Percentiles rank a stretch among this genome's conserved stretches.
Evolutionary conservation across 148 eudicot species (phyloP).

Genomic region (Rhododendron simsii): DNA sequence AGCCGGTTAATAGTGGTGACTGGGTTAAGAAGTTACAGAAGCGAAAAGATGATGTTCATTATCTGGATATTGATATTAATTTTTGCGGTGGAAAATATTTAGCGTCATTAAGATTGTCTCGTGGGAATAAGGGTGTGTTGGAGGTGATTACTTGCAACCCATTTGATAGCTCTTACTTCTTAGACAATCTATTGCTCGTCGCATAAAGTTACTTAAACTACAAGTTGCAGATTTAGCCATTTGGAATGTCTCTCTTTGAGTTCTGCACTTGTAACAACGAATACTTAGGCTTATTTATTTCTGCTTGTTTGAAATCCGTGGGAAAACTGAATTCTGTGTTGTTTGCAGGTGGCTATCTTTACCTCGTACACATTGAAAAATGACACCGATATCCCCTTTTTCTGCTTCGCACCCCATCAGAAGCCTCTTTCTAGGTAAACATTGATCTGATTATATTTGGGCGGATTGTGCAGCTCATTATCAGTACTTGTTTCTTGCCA

Average conservation of each 20-base stretch:
- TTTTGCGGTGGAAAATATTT: constrained; percentile 78
- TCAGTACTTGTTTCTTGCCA: not conserved
- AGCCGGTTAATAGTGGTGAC: constrained; percentile 80
- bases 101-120: constrained; percentile 73
- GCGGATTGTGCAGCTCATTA: not conserved
- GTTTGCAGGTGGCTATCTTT: constrained; percentile 69
- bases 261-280: not conserved
- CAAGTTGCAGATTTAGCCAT: not conserved
- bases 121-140: constrained; percentile 68
- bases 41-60: constrained; percentile 57
- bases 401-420: constrained; percentile 55
- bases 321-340: constrained; percentile 9
- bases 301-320: not conserved
- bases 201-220: not conserved
- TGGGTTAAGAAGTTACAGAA: constrained; percentile 82
- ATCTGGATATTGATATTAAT: constrained; percentile 72
- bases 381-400: constrained; percentile 50
- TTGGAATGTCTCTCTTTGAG: not conserved
- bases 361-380: constrained; percentile 77
- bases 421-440: constrained; percentile 65
- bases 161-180: not conserved
- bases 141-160: constrained; percentile 50
- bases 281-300: not conserved
- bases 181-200: not conserved
- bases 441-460: not conserved